A percentile compares a stretch with the other conserved stretches of the same genome.
These are phyloP conservation scores for Pichia kluyveri DNA, from an alignment of 805 yeast species.

Conservation along the genomic window DNA sequence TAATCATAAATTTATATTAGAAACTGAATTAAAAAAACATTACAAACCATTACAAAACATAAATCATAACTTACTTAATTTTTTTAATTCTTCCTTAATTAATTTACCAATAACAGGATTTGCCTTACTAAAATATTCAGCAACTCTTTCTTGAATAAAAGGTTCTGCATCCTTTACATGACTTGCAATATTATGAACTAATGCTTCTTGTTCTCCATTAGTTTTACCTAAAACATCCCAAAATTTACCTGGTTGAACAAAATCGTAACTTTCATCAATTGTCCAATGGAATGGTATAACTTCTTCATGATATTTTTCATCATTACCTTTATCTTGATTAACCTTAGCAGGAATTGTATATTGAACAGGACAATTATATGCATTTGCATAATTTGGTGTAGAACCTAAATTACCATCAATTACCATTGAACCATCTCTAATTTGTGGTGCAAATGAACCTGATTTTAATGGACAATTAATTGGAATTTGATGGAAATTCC, in stretches of 20 bases:
- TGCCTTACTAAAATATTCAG: constrained; percentile 69
- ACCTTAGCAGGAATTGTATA: constrained; percentile 26
- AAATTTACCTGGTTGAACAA: constrained; percentile 63
- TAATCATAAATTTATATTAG: no score
- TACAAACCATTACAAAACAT: no score
- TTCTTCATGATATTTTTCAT: constrained; percentile 27
- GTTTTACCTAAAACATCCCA: constrained; percentile 72
- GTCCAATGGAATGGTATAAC: constrained; percentile 78
- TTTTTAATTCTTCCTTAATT: constrained; percentile 47
- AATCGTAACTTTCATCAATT: constrained; percentile 53
- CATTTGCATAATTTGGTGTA: constrained; percentile 64
- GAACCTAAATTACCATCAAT: constrained; percentile 66
- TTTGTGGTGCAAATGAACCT: constrained; percentile 53
- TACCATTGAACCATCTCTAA: constrained; percentile 76
- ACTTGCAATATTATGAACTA: constrained; percentile 75
- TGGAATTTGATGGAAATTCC: constrained; percentile 78
- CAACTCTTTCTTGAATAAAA: constrained; percentile 68
- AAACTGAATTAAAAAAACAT: no score
- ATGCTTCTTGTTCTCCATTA: constrained; percentile 74
- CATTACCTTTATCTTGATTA: constrained; percentile 10
- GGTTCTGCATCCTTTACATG: constrained; percentile 66
- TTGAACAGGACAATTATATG: constrained; percentile 41
- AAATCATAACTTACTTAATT: constrained; percentile 7
- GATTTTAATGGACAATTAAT: constrained; percentile 72
- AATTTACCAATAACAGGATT: constrained; percentile 56